These are phyloP conservation scores for Aspergillus tamarii DNA, from an alignment of 2,329 filamentous ascomycete genomes.

Conservation along the genomic window DNA sequence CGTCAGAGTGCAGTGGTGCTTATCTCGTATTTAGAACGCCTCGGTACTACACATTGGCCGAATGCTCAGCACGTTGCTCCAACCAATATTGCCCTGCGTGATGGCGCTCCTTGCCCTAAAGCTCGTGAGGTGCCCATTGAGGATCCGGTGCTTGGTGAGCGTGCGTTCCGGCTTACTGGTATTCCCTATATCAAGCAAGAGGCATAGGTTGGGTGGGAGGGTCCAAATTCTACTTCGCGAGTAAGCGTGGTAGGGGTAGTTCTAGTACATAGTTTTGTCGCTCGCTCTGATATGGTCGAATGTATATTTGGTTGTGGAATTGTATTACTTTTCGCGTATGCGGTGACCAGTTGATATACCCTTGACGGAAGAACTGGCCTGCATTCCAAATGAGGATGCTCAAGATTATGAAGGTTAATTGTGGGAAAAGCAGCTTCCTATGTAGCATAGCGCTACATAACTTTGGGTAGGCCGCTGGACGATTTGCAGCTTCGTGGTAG, in stretches of 20 bases:
- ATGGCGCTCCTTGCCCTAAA: slow-evolving; percentile 26
- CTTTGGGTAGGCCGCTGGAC: too few relatives aligned
- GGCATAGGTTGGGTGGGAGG: background rate
- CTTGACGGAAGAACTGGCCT: background rate
- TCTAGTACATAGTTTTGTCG: background rate
- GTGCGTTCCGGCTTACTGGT: slow-evolving; percentile 51
- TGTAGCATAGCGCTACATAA: too few relatives aligned
- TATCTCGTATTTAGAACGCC: slow-evolving; percentile 10
- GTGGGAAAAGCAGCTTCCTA: too few relatives aligned
- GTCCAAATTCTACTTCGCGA: background rate
- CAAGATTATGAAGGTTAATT: too few relatives aligned
- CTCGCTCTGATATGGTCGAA: background rate
- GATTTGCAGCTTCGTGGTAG: too few relatives aligned
- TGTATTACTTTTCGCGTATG: background rate
- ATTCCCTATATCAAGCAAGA: slow-evolving; percentile 47
- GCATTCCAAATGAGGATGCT: too few relatives aligned
- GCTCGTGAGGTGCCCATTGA: slow-evolving; percentile 45
- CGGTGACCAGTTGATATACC: background rate
- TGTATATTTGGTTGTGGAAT: background rate
- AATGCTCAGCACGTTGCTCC: slow-evolving; percentile 28
- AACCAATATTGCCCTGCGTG: slow-evolving; percentile 25
- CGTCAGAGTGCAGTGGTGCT: background rate
- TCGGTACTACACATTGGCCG: slow-evolving; percentile 49
- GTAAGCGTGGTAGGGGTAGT: background rate
- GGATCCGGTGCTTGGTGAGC: slow-evolving; percentile 45